A percentile compares a stretch with the other conserved stretches of the same genome.
Evolutionary conservation across 2,329 filamentous ascomycete genomes (phyloP).

Genomic region (Botrytis cinerea): DNA sequence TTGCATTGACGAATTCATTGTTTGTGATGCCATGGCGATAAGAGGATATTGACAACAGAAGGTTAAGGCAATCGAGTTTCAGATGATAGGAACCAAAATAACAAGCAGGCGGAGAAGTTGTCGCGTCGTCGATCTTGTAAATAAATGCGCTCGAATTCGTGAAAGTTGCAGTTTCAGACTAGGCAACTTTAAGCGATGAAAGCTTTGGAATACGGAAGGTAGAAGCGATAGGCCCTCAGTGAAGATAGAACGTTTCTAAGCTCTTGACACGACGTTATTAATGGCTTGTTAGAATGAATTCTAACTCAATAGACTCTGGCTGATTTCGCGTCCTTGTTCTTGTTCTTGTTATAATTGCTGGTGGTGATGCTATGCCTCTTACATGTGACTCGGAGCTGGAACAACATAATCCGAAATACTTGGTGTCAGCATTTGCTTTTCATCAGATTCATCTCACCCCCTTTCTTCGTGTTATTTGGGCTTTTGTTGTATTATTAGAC

Average conservation of each 20-base stretch:
- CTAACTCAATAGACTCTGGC: not conserved
- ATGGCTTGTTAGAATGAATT: not conserved
- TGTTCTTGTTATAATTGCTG: not conserved
- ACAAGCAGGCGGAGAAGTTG: slow-evolving; percentile 6
- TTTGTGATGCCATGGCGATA: slow-evolving; percentile 56
- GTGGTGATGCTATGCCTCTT: not conserved
- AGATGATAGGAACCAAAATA: not conserved
- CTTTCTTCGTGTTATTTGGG: not conserved
- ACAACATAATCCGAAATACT: slow-evolving; percentile 14
- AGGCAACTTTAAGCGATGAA: slow-evolving; percentile 1
- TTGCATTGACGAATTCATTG: slow-evolving; percentile 56
- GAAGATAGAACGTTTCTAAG: not conserved
- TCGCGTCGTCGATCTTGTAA: slow-evolving; percentile 23
- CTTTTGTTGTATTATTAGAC: not conserved
- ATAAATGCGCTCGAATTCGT: slow-evolving; percentile 23
- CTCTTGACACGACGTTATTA: not conserved
- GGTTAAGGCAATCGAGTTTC: not conserved
- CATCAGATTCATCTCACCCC: slow-evolving; percentile 5
- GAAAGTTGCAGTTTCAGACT: not conserved
- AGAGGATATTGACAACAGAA: slow-evolving; percentile 35
- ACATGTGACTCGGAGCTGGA: slow-evolving; percentile 17
- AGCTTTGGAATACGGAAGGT: slow-evolving; percentile 17
- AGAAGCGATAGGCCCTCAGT: slow-evolving; percentile 9
- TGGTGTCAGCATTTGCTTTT: not conserved
- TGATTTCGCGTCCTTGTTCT: not conserved